Base-by-base conservation (phyloP, 2,329 filamentous ascomycete genomes). In the Beauveria asiatica region DNA sequence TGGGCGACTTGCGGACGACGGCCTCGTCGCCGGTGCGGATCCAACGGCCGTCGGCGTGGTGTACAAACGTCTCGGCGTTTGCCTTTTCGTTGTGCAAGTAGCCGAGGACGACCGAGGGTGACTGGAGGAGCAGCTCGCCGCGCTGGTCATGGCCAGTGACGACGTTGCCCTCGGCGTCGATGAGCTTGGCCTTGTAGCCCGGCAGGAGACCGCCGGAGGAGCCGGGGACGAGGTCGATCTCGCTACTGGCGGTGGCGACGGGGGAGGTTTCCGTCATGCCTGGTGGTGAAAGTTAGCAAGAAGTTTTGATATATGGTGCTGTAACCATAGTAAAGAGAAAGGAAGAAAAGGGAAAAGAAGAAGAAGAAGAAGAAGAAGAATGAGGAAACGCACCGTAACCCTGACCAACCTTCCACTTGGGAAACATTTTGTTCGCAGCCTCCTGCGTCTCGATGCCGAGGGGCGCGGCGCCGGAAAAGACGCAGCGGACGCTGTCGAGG, bases 11-110 rank as follows among this genome's bases (percentile, higher is more conserved):
- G 2, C 81, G 80, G 11, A 95, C 76, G 3, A 93, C 77, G 0
- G 88, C 90, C 70, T 95, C 90, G 67, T 97, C 92, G 6, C 92
- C 92, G 0, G 92, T 96, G 45, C 83, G 83, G 80, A 96, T 84
- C 84, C 90, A 94, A 64, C 85, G 75, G 10, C 85, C 85, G 64
- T 92, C 86, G 1, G 85, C 78, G 56, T 86, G 79, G 63, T 74
- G 76, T 0, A 86, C 69, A 67, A 91, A 97, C 0, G 92, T 94
- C 70, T 95, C 90, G 56, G 82, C 79, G 21, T 86, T 95, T 3
- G 92, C 91, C 68, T 89, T 87, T 49, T 89, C 85, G 68, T 96
- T 96, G 74, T 95, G 88, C 57, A 96, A 76, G 66, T 97, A 97
- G 1, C 92, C 92, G 0, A 96, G 74, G 0, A 89, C 85, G 1